Conservation (phyloP, 75 land plant genomes). For the Picea sitchensis region DNA sequence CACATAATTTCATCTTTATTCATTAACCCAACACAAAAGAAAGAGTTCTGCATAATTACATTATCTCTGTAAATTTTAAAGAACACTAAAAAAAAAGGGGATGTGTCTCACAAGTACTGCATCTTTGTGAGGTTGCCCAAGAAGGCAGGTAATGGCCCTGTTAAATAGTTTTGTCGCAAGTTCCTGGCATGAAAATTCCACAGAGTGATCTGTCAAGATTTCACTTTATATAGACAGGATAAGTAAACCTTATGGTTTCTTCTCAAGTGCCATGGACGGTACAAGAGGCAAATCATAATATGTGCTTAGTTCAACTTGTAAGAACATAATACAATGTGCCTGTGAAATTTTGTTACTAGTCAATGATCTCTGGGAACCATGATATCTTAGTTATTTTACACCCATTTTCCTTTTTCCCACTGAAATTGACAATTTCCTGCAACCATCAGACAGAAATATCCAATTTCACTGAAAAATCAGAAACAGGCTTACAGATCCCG, state of each 20-base stretch:
- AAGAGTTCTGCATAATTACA: too few relatives aligned
- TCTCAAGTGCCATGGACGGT: not conserved
- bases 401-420: too few relatives aligned
- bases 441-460: too few relatives aligned
- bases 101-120: constrained; percentile 32
- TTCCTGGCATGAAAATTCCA: constrained; percentile 16
- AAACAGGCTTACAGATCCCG: not conserved
- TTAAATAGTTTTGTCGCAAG: constrained; percentile 31
- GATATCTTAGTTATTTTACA: too few relatives aligned
- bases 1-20: too few relatives aligned
- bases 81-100: not conserved
- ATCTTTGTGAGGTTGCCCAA: constrained; percentile 31
- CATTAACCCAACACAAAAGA: too few relatives aligned
- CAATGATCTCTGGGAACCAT: too few relatives aligned
- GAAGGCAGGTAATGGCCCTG: constrained; percentile 16
- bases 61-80: too few relatives aligned
- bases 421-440: too few relatives aligned
- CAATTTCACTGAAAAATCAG: too few relatives aligned
- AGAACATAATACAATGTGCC: not conserved
- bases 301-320: not conserved
- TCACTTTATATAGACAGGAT: not conserved
- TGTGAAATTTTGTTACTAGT: not conserved
- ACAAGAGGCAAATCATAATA: not conserved
- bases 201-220: not conserved
- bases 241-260: not conserved